These are phyloP conservation scores for Citrus mangshanensis DNA, from an alignment of 345 rosid species.

Conservation along the genomic window DNA sequence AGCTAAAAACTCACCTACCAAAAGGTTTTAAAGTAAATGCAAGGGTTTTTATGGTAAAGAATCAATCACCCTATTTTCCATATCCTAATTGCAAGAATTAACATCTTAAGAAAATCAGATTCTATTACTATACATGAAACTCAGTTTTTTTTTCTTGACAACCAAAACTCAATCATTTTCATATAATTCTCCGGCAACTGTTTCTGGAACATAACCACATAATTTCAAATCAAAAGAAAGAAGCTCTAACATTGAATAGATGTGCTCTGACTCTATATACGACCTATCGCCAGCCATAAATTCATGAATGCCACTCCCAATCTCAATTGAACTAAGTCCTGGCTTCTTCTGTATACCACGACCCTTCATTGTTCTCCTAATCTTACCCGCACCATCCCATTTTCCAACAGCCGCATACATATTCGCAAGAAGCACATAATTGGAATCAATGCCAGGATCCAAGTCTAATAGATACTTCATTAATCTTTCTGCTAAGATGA, in stretches of 20 bases:
- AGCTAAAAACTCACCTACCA: too few relatives aligned
- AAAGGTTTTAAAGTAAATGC: too few relatives aligned
- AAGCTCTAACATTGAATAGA: slow-evolving; percentile 47
- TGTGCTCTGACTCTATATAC: slow-evolving; percentile 37
- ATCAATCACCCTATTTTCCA: too few relatives aligned
- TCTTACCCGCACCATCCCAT: slow-evolving; percentile 75
- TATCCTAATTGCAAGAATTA: too few relatives aligned
- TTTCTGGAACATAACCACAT: slow-evolving; percentile 33
- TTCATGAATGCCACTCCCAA: slow-evolving; percentile 48
- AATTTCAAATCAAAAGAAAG: slow-evolving; percentile 37
- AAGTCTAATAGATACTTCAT: slow-evolving; percentile 41
- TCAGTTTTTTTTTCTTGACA: too few relatives aligned
- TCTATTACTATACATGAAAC: too few relatives aligned
- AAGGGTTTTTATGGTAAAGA: too few relatives aligned
- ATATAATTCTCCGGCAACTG: not conserved
- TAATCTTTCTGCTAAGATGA: slow-evolving; percentile 54
- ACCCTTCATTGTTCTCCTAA: slow-evolving; percentile 66
- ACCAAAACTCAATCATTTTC: slow-evolving; percentile 22
- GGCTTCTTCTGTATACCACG: slow-evolving; percentile 70
- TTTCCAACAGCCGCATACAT: slow-evolving; percentile 65
- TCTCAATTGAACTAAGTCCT: slow-evolving; percentile 71
- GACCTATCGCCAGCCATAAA: slow-evolving; percentile 67
- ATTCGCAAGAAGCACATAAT: slow-evolving; percentile 64
- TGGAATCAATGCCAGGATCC: slow-evolving; percentile 50
- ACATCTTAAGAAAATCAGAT: too few relatives aligned